phyloP scores from a whole-genome alignment of 1,139 yeast genomes.

The Yamadazyma taylorii region DNA sequence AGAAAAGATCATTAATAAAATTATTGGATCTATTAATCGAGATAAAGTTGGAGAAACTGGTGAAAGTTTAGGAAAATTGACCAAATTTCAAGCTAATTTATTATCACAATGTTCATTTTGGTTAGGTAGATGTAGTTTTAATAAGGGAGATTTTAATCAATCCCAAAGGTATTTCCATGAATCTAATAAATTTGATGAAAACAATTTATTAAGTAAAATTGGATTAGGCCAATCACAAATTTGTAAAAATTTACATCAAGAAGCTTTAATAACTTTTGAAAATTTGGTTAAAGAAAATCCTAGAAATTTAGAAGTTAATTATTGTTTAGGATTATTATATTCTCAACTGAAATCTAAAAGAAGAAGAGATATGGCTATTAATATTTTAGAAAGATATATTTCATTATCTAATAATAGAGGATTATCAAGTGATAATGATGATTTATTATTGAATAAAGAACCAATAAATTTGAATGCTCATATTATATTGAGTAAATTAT shows the following conservation, averaged over 20 bases:
- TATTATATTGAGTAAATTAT: conserved; percentile 62
- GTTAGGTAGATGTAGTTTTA: conserved; percentile 78
- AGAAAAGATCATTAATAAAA: conserved; percentile 53
- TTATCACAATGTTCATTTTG: conserved; percentile 82
- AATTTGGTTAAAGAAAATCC: conserved; percentile 66
- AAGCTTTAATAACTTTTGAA: conserved; percentile 84
- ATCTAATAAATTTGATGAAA: conserved; percentile 63
- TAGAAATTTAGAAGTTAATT: conserved; percentile 72
- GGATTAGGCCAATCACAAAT: conserved; percentile 89
- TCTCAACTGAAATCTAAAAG: conserved; percentile 46
- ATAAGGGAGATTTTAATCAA: conserved; percentile 55
- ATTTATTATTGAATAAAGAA: conserved; percentile 46
- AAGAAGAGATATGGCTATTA: conserved; percentile 53
- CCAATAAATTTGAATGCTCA: conserved; percentile 70
- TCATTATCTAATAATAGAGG: conserved; percentile 55
- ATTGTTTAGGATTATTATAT: conserved; percentile 73
- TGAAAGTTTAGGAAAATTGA: conserved; percentile 21
- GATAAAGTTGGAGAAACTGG: conserved; percentile 17
- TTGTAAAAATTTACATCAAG: conserved; percentile 71
- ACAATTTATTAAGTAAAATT: conserved; percentile 65
- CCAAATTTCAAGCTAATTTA: conserved; percentile 37
- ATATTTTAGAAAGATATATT: conserved; percentile 71
- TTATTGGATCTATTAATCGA: conserved; percentile 36
- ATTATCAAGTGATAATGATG: conserved; percentile 26
- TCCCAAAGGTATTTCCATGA: conserved; percentile 76